These are phyloP conservation scores for Radiomyces spectabilis DNA, from an alignment of 192 early-diverging fungal species.

Conservation along the genomic window DNA sequence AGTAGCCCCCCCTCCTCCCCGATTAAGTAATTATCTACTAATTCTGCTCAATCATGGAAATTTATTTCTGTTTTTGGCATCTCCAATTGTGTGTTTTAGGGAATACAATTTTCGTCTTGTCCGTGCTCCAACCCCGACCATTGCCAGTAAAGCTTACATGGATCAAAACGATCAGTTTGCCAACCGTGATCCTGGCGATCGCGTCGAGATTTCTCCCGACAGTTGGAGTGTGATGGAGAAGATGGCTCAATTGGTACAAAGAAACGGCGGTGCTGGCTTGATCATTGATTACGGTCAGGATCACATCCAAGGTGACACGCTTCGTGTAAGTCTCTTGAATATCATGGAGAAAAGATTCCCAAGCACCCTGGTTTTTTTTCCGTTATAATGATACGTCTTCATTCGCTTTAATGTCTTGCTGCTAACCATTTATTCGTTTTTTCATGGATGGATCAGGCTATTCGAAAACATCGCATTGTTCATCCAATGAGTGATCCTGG, in stretches of 20 bases:
- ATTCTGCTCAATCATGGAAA: neutral
- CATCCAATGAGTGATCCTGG: conserved; percentile 77
- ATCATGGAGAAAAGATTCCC: neutral
- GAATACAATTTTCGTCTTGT: conserved; percentile 73
- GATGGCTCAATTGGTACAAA: conserved; percentile 64
- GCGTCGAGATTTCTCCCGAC: conserved; percentile 82
- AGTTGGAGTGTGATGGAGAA: conserved; percentile 52
- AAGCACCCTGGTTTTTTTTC: neutral
- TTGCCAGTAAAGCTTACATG: conserved; percentile 36
- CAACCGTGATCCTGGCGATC: conserved; percentile 62
- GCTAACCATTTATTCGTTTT: neutral
- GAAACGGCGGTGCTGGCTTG: conserved; percentile 63
- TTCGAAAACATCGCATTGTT: conserved; percentile 75
- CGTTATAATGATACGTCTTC: too few relatives aligned
- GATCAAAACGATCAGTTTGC: conserved; percentile 31
- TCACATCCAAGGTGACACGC: conserved; percentile 62
- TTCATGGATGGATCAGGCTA: conserved; percentile 48
- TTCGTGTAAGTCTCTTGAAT: conserved; percentile 34
- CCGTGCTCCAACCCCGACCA: conserved; percentile 54
- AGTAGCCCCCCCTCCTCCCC: too few relatives aligned
- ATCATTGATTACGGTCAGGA: conserved; percentile 90
- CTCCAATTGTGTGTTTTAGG: conserved; percentile 17
- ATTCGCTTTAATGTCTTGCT: too few relatives aligned
- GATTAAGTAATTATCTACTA: neutral
- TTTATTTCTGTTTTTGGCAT: neutral